Conservation (phyloP, 2,329 filamentous ascomycete genomes). For the Colletotrichum chrysophilum region DNA sequence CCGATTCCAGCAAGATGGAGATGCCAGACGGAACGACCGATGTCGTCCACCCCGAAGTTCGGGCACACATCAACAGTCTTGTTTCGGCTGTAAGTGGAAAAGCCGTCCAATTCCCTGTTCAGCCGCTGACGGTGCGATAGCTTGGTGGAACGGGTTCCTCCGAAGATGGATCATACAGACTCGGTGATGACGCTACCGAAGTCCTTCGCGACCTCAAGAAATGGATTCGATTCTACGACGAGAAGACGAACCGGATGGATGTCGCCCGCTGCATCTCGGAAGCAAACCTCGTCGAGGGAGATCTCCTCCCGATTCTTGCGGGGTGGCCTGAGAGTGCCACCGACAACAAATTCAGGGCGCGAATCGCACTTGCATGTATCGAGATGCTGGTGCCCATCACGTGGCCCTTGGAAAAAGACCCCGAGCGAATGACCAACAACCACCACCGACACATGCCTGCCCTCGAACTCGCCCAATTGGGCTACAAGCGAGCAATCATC, state of each 20-base stretch:
- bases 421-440: conserved; percentile 85
- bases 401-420: conserved; percentile 86
- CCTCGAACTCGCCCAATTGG: conserved; percentile 83
- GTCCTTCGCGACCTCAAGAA: conserved; percentile 91
- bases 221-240: conserved; percentile 95
- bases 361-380: conserved; percentile 83
- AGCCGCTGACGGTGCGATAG: conserved; percentile 50
- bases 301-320: conserved; percentile 87
- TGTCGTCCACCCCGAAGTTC: conserved; percentile 88
- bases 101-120: neutral
- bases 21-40: conserved; percentile 55
- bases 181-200: conserved; percentile 92
- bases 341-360: conserved; percentile 77
- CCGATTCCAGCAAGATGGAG: conserved; percentile 53
- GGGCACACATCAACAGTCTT: conserved; percentile 91
- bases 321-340: conserved; percentile 77
- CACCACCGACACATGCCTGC: conserved; percentile 92
- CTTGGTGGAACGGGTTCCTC: conserved; percentile 83
- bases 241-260: conserved; percentile 91
- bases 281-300: conserved; percentile 88
- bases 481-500: conserved; percentile 88
- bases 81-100: conserved; percentile 79
- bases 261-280: conserved; percentile 92
- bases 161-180: conserved; percentile 81
- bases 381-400: conserved; percentile 92